Conservation (phyloP, 2,329 filamentous ascomycete species). For the Clathrospora elynae region DNA sequence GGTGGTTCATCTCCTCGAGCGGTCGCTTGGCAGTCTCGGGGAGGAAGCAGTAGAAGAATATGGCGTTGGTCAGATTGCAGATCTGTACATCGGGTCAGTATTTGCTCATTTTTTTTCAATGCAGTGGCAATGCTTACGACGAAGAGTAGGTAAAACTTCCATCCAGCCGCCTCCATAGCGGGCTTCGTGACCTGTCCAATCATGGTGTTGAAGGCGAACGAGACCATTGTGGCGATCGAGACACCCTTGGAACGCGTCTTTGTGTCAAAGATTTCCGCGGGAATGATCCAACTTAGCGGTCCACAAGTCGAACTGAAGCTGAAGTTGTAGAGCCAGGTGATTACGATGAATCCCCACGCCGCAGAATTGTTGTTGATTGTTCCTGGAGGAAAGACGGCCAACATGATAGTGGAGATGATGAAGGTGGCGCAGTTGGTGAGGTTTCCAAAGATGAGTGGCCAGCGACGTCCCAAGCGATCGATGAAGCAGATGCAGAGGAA, state of each 20-base stretch:
- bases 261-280: constrained; percentile 77
- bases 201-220: constrained; percentile 78
- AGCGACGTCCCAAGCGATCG: constrained; percentile 72
- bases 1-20: constrained; percentile 70
- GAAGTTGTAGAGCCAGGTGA: constrained; percentile 82
- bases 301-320: constrained; percentile 74
- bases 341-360: constrained; percentile 75
- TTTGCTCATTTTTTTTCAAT: neutral
- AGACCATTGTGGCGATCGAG: constrained; percentile 73
- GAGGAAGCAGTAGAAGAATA: constrained; percentile 70
- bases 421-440: constrained; percentile 73
- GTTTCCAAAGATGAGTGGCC: constrained; percentile 74
- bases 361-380: constrained; percentile 59
- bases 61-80: constrained; percentile 70
- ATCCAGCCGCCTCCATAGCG: constrained; percentile 61
- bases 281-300: constrained; percentile 68
- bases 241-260: constrained; percentile 76
- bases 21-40: constrained; percentile 69
- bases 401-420: constrained; percentile 65
- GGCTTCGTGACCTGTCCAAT: constrained; percentile 71
- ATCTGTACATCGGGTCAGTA: constrained; percentile 45
- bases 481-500: constrained; percentile 71
- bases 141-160: constrained; percentile 65
- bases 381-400: constrained; percentile 66
- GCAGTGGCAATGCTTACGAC: constrained; percentile 47